These are phyloP conservation scores for Cetradonia linearis DNA, from an alignment of 495 filamentous ascomycete species.

Conservation along the genomic window DNA sequence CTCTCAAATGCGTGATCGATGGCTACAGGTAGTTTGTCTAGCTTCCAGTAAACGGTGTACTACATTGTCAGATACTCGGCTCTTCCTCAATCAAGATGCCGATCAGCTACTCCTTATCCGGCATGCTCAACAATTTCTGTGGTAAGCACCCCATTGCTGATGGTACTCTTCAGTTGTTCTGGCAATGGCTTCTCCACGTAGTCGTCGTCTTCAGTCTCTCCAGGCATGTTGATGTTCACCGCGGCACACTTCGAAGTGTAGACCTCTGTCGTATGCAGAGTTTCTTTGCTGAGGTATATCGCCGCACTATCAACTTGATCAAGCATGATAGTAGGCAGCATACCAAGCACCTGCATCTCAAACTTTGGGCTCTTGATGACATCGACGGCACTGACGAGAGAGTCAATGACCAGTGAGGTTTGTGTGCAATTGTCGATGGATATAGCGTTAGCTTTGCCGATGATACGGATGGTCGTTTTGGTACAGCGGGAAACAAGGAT, in stretches of 20 bases:
- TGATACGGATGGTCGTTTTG: slow-evolving; percentile 79
- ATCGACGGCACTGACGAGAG: slow-evolving; percentile 81
- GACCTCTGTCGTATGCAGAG: slow-evolving; percentile 57
- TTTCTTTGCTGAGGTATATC: slow-evolving; percentile 73
- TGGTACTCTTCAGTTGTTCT: slow-evolving; percentile 76
- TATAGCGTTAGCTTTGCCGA: slow-evolving; percentile 89
- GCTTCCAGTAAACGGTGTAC: neutral
- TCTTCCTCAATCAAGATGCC: too few relatives aligned
- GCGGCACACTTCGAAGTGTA: slow-evolving; percentile 77
- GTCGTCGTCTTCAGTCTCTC: slow-evolving; percentile 53
- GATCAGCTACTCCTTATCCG: slow-evolving; percentile 38
- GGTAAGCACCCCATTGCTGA: slow-evolving; percentile 62
- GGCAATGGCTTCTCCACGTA: slow-evolving; percentile 78
- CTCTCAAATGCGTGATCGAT: neutral
- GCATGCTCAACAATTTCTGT: slow-evolving; percentile 87
- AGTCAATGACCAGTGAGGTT: slow-evolving; percentile 79
- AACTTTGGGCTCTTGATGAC: slow-evolving; percentile 91
- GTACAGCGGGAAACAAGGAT: slow-evolving; percentile 86
- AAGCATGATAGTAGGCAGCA: slow-evolving; percentile 73
- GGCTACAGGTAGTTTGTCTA: neutral
- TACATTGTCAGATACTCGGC: neutral
- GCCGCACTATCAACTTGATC: slow-evolving; percentile 89
- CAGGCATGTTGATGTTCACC: slow-evolving; percentile 76
- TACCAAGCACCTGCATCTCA: slow-evolving; percentile 76
- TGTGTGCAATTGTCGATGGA: slow-evolving; percentile 81